These are phyloP conservation scores for Talaromyces thailandensis DNA, from an alignment of 495 filamentous ascomycete species.

Conservation along the genomic window DNA sequence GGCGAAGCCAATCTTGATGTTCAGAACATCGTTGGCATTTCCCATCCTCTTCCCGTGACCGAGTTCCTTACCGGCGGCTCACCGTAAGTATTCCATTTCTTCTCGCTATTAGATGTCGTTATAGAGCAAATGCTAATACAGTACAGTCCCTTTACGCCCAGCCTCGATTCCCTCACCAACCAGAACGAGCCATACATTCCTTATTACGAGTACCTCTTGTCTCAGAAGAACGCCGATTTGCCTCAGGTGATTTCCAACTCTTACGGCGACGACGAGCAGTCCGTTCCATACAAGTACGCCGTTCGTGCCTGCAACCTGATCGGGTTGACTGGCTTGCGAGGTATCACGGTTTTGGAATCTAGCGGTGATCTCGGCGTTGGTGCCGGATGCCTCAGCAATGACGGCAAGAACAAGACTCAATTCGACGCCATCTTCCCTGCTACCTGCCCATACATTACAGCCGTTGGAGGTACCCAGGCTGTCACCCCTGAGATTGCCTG, in stretches of 20 bases:
- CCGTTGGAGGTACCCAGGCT: slow-evolving; percentile 58
- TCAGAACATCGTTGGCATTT: slow-evolving; percentile 50
- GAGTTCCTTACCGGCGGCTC: slow-evolving; percentile 56
- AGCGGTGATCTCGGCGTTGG: slow-evolving; percentile 69
- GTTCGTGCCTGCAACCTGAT: slow-evolving; percentile 57
- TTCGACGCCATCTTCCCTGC: slow-evolving; percentile 67
- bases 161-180: slow-evolving; percentile 49
- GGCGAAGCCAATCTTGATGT: slow-evolving; percentile 64
- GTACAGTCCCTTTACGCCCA: slow-evolving; percentile 42
- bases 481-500: slow-evolving; percentile 48
- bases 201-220: slow-evolving; percentile 55
- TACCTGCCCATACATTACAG: slow-evolving; percentile 63
- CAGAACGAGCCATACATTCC: slow-evolving; percentile 71
- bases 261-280: slow-evolving; percentile 71
- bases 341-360: slow-evolving; percentile 63
- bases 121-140: neutral
- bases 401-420: slow-evolving; percentile 54
- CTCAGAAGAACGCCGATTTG: slow-evolving; percentile 39
- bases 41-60: slow-evolving; percentile 44
- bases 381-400: slow-evolving; percentile 53
- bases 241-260: slow-evolving; percentile 71
- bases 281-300: slow-evolving; percentile 56
- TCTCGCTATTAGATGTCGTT: neutral
- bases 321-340: slow-evolving; percentile 53
- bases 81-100: slow-evolving; percentile 20